Evolutionary conservation across 495 filamentous ascomycete genomes (phyloP), one percentile per base, ranked within the genome.

Genomic region (Oleoguttula mirabilis): DNA sequence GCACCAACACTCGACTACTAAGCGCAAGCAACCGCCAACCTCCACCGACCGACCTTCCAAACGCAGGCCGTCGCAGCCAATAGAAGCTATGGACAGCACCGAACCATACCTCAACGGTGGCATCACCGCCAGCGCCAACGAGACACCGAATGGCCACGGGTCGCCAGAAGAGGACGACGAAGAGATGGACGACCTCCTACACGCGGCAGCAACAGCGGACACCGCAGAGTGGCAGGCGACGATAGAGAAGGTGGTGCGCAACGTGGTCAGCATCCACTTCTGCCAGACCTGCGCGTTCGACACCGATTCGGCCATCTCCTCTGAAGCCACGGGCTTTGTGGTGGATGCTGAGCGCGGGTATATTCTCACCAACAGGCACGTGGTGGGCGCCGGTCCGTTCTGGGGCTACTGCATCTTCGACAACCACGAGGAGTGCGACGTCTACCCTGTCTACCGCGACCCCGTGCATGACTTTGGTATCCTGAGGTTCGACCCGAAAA

Each of bases 381-480:
- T 99, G 21, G 90, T 95, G n/a, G 82, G 88, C 39, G 72, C 90
- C 4, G 90, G 90, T 12, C 90, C 90, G 2, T 99, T 99, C 63
- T 94, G 88, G 79, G 90, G 90, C 10, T 95, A 88, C 60, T 84
- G 81, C 57, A 84, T 99, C 45, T 96, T 99, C 58, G 90, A 99
- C 57, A 96, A 99, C 54, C 90, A 99, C 61, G 90, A 85, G 57
- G 80, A 98, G 73, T 92, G 87, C 42, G 90, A 96, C 58, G 88
- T 93, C 45, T 82, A 83, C 59, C 90, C 90, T n/a, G 84, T 99
- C 28, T 99, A 99, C 60, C 83, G 90, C 54, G 90, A 99, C 56
- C 90, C 90, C 34, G 87, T 99, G 24, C 90, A 99, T 65, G 90
- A 99, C 63, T 99, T 99, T 52, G 90, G 90, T 39, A 84, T 99